phyloP scores from a whole-genome alignment of 371 early-diverging fungal species.

The Mucor irregularis region DNA sequence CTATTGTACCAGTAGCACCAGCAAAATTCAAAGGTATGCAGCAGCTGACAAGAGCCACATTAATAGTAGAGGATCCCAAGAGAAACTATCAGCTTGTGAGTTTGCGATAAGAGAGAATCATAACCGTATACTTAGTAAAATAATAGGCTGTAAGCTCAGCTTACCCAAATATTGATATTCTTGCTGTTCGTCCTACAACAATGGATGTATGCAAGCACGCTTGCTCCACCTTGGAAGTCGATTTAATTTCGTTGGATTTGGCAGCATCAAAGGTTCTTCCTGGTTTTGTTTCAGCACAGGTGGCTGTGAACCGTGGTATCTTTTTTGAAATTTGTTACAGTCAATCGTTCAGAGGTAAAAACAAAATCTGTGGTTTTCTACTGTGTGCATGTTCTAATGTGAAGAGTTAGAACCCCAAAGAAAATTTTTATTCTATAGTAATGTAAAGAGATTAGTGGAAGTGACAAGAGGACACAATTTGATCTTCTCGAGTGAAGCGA shows the following conservation, averaged over 20 bases:
- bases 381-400: too few species aligned
- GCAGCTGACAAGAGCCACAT: slow-evolving; percentile 64
- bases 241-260: slow-evolving; percentile 89
- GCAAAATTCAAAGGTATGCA: slow-evolving; percentile 38
- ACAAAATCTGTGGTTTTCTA: too few species aligned
- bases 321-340: slow-evolving; percentile 88
- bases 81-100: slow-evolving; percentile 69
- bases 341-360: slow-evolving; percentile 68
- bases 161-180: slow-evolving; percentile 69
- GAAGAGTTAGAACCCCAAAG: slow-evolving; percentile 55
- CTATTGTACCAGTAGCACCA: slow-evolving; percentile 46
- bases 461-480: slow-evolving; percentile 85
- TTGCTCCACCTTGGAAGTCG: slow-evolving; percentile 78
- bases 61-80: slow-evolving; percentile 61
- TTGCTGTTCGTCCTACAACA: slow-evolving; percentile 80
- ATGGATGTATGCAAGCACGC: slow-evolving; percentile 81
- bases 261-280: slow-evolving; percentile 34
- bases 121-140: too few species aligned
- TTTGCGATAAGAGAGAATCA: not conserved
- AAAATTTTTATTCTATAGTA: slow-evolving; percentile 68
- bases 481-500: slow-evolving; percentile 84
- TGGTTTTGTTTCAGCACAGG: slow-evolving; percentile 75
- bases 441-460: slow-evolving; percentile 76
- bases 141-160: slow-evolving; percentile 52
- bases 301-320: slow-evolving; percentile 76